Evolutionary conservation across 495 filamentous ascomycete species (phyloP).

Genomic region (Aspergillus cavernicola): DNA sequence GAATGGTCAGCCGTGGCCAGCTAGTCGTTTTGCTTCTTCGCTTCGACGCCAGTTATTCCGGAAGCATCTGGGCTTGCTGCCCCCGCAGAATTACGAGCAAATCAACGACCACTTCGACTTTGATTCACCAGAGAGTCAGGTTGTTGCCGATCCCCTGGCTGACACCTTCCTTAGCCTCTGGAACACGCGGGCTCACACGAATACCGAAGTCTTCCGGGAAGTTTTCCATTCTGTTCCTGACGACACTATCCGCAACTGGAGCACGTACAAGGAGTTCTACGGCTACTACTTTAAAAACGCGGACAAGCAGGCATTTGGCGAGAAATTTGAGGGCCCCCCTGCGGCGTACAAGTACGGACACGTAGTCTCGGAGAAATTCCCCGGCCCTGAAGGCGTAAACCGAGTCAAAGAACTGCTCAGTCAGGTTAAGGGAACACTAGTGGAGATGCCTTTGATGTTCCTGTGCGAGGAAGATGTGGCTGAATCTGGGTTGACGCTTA

Average conservation of each 20-base stretch:
- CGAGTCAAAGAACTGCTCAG: slow-evolving; percentile 82
- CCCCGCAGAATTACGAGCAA: slow-evolving; percentile 60
- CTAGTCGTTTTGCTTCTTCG: slow-evolving; percentile 75
- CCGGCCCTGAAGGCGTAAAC: slow-evolving; percentile 54
- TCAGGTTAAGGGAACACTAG: slow-evolving; percentile 71
- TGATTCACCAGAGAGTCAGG: slow-evolving; percentile 64
- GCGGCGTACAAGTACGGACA: slow-evolving; percentile 71
- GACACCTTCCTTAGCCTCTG: slow-evolving; percentile 65
- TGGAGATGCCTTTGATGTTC: slow-evolving; percentile 92
- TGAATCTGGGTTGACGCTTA: slow-evolving; percentile 74
- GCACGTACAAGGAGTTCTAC: slow-evolving; percentile 80
- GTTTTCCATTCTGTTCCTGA: slow-evolving; percentile 88
- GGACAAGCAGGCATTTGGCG: slow-evolving; percentile 40
- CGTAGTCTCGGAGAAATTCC: slow-evolving; percentile 77
- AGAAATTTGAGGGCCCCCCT: slow-evolving; percentile 36
- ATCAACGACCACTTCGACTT: slow-evolving; percentile 80
- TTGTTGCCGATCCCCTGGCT: slow-evolving; percentile 72
- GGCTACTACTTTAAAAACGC: slow-evolving; percentile 64
- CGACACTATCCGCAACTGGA: slow-evolving; percentile 77
- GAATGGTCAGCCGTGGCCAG: slow-evolving; percentile 65
- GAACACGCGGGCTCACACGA: slow-evolving; percentile 67
- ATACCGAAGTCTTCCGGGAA: slow-evolving; percentile 80
- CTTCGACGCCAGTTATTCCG: slow-evolving; percentile 84
- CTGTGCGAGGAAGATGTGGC: slow-evolving; percentile 84
- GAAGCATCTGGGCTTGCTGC: slow-evolving; percentile 85